These are phyloP conservation scores for Neurospora intermedia DNA, from an alignment of 495 filamentous ascomycete species.

Conservation along the genomic window DNA sequence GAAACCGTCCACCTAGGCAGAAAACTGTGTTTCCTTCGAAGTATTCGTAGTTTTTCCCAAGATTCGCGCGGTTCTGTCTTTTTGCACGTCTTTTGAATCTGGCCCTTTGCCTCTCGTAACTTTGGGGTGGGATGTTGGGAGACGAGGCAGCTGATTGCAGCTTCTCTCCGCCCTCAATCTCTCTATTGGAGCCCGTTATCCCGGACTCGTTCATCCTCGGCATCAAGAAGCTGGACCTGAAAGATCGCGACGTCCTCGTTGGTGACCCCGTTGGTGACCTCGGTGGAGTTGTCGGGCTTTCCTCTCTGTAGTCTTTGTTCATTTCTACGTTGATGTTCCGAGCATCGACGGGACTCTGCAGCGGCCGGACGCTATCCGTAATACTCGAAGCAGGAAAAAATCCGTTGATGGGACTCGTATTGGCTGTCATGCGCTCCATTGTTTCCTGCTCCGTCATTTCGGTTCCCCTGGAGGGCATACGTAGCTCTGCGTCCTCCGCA, in stretches of 20 bases:
- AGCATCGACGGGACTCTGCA: slow-evolving; percentile 41
- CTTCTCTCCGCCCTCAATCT: slow-evolving; percentile 58
- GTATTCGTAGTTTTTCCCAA: slow-evolving; percentile 71
- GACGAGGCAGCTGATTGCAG: slow-evolving; percentile 68
- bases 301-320: slow-evolving; percentile 38
- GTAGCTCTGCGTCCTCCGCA: slow-evolving; percentile 43
- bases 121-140: slow-evolving; percentile 41
- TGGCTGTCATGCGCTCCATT: slow-evolving; percentile 56
- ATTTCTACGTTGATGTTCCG: slow-evolving; percentile 49
- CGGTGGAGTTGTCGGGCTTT: slow-evolving; percentile 28
- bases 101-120: slow-evolving; percentile 14
- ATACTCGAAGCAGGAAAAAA: slow-evolving; percentile 55
- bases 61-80: slow-evolving; percentile 20
- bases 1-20: slow-evolving; percentile 70
- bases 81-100: slow-evolving; percentile 6
- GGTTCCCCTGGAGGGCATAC: slow-evolving; percentile 59
- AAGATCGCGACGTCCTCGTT: slow-evolving; percentile 59
- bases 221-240: slow-evolving; percentile 56
- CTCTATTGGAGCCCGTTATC: slow-evolving; percentile 38
- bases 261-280: slow-evolving; percentile 34
- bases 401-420: slow-evolving; percentile 60
- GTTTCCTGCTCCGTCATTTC: slow-evolving; percentile 60
- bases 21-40: slow-evolving; percentile 89
- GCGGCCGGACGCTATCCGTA: slow-evolving; percentile 61
- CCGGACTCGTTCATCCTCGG: slow-evolving; percentile 37